Evolutionary conservation across 371 early-diverging fungal genomes (phyloP).

Genomic region (Saksenaea vasiformis): DNA sequence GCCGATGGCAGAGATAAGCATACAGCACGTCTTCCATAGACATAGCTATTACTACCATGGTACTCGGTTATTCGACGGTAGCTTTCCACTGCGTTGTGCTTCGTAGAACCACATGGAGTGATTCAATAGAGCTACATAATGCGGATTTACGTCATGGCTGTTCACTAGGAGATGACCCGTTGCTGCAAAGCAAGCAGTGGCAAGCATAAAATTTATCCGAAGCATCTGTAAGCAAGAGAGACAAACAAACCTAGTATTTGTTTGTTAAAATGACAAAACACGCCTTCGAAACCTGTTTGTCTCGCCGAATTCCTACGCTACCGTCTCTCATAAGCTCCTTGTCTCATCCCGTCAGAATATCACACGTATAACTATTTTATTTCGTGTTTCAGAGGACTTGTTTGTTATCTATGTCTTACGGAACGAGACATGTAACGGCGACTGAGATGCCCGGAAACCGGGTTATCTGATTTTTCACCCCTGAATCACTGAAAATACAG

Average conservation of each 20-base stretch:
- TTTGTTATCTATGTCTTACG: too few relatives aligned
- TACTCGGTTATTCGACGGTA: slow-evolving; percentile 48
- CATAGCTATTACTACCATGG: slow-evolving; percentile 29
- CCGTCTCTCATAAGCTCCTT: too few relatives aligned
- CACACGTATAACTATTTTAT: too few relatives aligned
- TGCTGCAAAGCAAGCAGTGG: neutral
- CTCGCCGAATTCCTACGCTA: too few relatives aligned
- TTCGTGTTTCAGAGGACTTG: too few relatives aligned
- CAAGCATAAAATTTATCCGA: neutral
- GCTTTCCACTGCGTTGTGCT: slow-evolving; percentile 55
- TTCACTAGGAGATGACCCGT: neutral
- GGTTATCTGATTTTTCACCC: too few relatives aligned
- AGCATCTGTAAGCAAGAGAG: neutral
- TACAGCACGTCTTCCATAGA: neutral
- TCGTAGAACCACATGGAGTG: slow-evolving; percentile 57
- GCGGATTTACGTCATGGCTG: slow-evolving; percentile 11
- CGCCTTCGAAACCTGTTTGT: too few relatives aligned
- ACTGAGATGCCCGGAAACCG: too few relatives aligned
- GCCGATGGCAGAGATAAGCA: neutral
- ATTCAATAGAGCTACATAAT: slow-evolving; percentile 37
- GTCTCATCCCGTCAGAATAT: too few relatives aligned
- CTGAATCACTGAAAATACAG: too few relatives aligned
- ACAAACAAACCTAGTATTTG: neutral
- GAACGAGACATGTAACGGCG: too few relatives aligned
- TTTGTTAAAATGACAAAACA: too few relatives aligned